Percentiles rank a stretch among this genome's conserved stretches.
Conservation (phyloP, 495 filamentous ascomycete species). For the Podospora pseudocomata region DNA sequence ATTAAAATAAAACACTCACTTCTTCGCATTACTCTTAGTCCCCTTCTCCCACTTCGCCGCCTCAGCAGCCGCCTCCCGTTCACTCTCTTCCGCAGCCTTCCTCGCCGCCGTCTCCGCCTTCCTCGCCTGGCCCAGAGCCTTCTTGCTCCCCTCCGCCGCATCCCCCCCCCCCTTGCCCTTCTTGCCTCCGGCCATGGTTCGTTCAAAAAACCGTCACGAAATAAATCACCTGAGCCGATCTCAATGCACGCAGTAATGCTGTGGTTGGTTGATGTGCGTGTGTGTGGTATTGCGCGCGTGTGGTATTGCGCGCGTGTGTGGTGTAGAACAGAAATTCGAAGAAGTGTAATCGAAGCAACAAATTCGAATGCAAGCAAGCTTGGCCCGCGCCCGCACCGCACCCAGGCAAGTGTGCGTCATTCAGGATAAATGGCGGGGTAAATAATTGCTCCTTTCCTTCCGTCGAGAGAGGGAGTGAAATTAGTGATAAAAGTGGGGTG, state of each 20-base stretch:
- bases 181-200: slow-evolving; percentile 61
- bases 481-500: too few relatives aligned
- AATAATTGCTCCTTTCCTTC: neutral
- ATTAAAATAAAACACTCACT: slow-evolving; percentile 51
- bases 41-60: slow-evolving; percentile 81
- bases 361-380: too few relatives aligned
- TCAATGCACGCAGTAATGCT: neutral
- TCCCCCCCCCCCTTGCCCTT: slow-evolving; percentile 55
- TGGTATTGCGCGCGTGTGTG: neutral
- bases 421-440: neutral
- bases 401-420: neutral
- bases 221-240: slow-evolving; percentile 4
- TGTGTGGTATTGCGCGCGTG: neutral
- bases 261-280: neutral
- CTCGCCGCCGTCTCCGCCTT: slow-evolving; percentile 82
- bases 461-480: too few relatives aligned
- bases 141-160: slow-evolving; percentile 57
- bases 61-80: slow-evolving; percentile 65
- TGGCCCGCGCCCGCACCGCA: too few relatives aligned
- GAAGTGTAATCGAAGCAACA: slow-evolving; percentile 2
- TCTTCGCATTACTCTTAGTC: slow-evolving; percentile 76
- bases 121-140: slow-evolving; percentile 82
- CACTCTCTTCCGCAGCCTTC: slow-evolving; percentile 68
- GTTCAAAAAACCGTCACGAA: neutral
- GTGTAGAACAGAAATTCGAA: neutral